Percentiles rank a stretch among this genome's conserved stretches.
phyloP scores from a whole-genome alignment of 108 stramenopile species.

The Fragilariopsis cylindrus region DNA sequence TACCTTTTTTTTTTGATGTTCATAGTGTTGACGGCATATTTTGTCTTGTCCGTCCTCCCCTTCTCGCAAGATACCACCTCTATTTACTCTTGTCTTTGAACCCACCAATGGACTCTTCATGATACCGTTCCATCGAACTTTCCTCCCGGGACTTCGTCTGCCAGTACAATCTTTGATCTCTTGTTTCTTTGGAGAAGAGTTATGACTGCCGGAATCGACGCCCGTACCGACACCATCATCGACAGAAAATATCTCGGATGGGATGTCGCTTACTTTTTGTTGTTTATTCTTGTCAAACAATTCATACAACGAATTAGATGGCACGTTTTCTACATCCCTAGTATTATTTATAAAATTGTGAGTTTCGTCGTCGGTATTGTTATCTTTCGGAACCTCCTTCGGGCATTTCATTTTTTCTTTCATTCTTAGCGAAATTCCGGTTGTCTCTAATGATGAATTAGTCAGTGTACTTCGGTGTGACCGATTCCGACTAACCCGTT shows the following conservation, averaged over 20 bases:
- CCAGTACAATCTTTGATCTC: background rate
- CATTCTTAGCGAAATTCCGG: background rate
- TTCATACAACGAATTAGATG: background rate
- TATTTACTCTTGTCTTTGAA: background rate
- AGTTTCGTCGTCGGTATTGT: background rate
- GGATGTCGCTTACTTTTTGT: background rate
- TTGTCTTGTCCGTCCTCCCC: background rate
- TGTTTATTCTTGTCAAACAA: background rate
- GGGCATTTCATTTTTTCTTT: background rate
- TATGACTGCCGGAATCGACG: background rate
- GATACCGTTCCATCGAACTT: slow-evolving; percentile 1
- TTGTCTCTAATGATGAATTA: background rate
- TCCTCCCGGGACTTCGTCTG: slow-evolving; percentile 1
- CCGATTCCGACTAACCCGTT: background rate
- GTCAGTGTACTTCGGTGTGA: background rate
- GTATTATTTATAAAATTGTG: too few species aligned
- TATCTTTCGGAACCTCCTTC: background rate
- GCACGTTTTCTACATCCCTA: background rate
- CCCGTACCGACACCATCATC: background rate
- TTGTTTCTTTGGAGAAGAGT: background rate
- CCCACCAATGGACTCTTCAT: background rate
- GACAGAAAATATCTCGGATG: background rate
- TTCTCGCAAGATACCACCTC: background rate
- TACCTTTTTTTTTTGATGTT: background rate
- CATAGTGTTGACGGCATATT: background rate